These are phyloP conservation scores for Cystodermella granulosa DNA, from an alignment of 1,284 basidiomycete genomes.

Conservation along the genomic window DNA sequence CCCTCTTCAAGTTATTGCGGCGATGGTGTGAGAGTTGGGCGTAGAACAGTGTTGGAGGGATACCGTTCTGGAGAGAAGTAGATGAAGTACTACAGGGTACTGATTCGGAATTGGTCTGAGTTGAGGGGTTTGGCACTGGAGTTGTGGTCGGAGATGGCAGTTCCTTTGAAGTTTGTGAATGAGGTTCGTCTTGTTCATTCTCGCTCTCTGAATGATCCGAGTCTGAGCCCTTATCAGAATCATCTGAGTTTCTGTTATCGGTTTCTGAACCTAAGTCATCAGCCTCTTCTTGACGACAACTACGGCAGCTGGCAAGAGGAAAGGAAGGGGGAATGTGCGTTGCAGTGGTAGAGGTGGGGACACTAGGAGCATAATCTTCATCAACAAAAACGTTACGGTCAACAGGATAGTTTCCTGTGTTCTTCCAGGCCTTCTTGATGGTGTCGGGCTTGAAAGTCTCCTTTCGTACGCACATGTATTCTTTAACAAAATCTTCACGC, in stretches of 20 bases:
- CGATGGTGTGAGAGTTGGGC: too few species aligned
- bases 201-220: too few species aligned
- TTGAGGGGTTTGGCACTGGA: too few species aligned
- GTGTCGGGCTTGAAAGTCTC: neutral
- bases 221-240: too few species aligned
- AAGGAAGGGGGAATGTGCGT: neutral
- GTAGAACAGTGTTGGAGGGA: too few species aligned
- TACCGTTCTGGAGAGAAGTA: too few species aligned
- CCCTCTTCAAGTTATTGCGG: too few species aligned
- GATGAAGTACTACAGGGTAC: too few species aligned
- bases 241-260: neutral
- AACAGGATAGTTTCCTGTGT: constrained; percentile 4
- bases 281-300: neutral
- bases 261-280: neutral
- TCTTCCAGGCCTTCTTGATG: constrained; percentile 1
- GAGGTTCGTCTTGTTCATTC: neutral
- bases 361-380: constrained; percentile 5
- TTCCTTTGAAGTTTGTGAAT: too few species aligned
- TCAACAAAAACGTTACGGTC: constrained; percentile 2
- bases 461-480: neutral
- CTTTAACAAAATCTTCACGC: neutral
- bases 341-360: neutral
- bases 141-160: too few species aligned
- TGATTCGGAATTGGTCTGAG: too few species aligned
- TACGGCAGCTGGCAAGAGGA: neutral